Base-by-base conservation (phyloP, 129 eudicot genomes). In the Gnaphalium uliginosum region DNA sequence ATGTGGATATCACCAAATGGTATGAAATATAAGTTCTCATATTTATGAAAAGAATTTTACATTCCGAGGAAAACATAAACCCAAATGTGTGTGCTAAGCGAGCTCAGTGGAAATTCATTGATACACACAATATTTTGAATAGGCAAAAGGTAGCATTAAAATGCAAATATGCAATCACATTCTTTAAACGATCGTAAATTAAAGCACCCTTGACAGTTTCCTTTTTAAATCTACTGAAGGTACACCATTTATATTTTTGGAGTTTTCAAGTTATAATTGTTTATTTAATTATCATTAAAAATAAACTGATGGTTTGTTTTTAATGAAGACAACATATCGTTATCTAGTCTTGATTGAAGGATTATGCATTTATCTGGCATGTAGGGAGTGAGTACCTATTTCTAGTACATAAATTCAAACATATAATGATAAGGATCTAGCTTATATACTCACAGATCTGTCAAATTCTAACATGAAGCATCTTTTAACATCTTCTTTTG, bases 391-490 rank as follows among this genome's bases (percentile, higher is more conserved):
- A 0, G 15, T 14, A 5, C 19, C 10, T 23, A 13, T 30, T 71
- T 53, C 18, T 9, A 27, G 5, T 32, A 71, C 30, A 19, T 57
- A 56, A 6, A 33, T 22, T 72, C 65, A 72, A 19, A 21, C 8
- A 13, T 72, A 22, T 13, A 29, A 53, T 1, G 2, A 30, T n/a
- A 15, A 71, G 50, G n/a, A 71, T 53, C 19, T 22, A 21, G 14
- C 30, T 19, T 30, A 8, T 48, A 58, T 64, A 91, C 99, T 89
- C 77, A 95, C 99, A 64, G 89, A 46, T 91, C 99, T 81, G 82
- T 95, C 99, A 14, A 95, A 95, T 68, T 89, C 94, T 51, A 86
- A 75, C 88, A 89, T 89, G 74, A 88, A 89, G 84, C 94, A 89
- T 84, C 90, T 84, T 76, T 89, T 86, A 26, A 89, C 89, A 71